Conservation (phyloP, 225 moss, liverwort and hornwort genomes). For the Bryum argenteum region DNA sequence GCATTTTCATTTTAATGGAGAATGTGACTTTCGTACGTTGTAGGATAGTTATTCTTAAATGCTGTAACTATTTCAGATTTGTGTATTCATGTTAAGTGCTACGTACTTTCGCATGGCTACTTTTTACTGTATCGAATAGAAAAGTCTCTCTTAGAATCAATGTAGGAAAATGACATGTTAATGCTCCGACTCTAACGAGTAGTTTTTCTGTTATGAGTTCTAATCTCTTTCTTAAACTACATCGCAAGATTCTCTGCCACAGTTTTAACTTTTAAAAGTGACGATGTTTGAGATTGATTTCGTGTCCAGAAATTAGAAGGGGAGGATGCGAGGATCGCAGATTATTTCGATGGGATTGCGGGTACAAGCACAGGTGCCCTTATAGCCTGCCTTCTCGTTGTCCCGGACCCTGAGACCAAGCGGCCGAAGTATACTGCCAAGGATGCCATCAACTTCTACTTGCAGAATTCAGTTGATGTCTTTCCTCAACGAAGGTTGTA, state of each 20-base stretch:
- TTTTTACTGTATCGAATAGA: too few species aligned
- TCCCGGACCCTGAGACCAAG: constrained; percentile 37
- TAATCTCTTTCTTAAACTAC: not conserved
- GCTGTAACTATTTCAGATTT: too few species aligned
- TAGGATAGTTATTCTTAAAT: too few species aligned
- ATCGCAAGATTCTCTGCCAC: not conserved
- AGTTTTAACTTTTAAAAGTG: not conserved
- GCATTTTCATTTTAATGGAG: not conserved
- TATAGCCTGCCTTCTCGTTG: constrained; percentile 38
- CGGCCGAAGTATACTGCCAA: constrained; percentile 25
- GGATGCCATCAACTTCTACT: constrained; percentile 36
- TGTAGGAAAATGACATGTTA: too few species aligned
- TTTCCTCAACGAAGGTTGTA: constrained; percentile 34
- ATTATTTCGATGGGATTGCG: constrained; percentile 39
- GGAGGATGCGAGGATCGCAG: constrained; percentile 29
- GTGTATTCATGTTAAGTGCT: too few species aligned
- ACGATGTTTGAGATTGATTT: not conserved
- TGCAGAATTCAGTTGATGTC: constrained; percentile 23
- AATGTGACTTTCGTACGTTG: not conserved
- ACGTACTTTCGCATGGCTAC: too few species aligned
- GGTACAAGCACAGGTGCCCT: constrained; percentile 40
- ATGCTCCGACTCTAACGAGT: too few species aligned
- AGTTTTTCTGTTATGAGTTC: not conserved
- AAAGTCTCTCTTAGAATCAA: too few species aligned
- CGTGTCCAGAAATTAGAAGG: constrained; percentile 40